Base-by-base conservation (phyloP, 2,329 filamentous ascomycete species). In the Aspergillus fumigatus region DNA sequence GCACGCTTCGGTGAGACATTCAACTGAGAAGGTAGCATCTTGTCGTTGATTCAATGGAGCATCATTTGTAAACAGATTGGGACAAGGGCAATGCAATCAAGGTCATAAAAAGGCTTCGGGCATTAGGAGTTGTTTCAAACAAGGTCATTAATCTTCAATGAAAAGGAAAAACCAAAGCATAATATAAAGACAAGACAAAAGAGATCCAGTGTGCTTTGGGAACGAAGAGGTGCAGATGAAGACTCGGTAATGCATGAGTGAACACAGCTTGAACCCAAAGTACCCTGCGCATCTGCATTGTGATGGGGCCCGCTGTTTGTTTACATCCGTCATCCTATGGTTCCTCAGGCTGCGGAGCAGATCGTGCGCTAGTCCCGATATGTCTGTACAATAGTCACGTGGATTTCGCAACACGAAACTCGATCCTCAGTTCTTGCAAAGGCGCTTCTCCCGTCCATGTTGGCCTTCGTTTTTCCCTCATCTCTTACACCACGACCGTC, bases 1-100 rank as follows among this genome's bases (percentile, higher is more conserved):
- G 86, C 89, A 67, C 91, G 87, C 79, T 87, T 89, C 71, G 88
- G 84, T 65, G 87, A 84, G 73, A 84, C 83, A 73, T 81, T 84
- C 66, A 81, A 78, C 60, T 82, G 78, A 72, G 82, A 81, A 54
- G 76, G 78, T 68, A 80, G 79, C 81, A 84, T 85, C 62, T 58
- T 56, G 59, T 58, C 43, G 48, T 62, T 49, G 52, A 52, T 58
- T 67, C 62, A 68, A 62, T 65, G 53, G 59, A 52, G 59, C 70
- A 72, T 72, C 62, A 66, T 72, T 66, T 60, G 51, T 52, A 55
- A 45, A 48, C 38, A 58, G 25, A 47, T 29, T 41, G 32, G 48
- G 35, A 52, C 14, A 43, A 19, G 50, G 50, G 45, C 35, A 35
- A 55, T 41, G 47, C 27, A 45, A 45, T n/a, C 14, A 43, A 51